Base-by-base conservation (phyloP, 345 rosid genomes). In the Eucalyptus erythrocorys region DNA sequence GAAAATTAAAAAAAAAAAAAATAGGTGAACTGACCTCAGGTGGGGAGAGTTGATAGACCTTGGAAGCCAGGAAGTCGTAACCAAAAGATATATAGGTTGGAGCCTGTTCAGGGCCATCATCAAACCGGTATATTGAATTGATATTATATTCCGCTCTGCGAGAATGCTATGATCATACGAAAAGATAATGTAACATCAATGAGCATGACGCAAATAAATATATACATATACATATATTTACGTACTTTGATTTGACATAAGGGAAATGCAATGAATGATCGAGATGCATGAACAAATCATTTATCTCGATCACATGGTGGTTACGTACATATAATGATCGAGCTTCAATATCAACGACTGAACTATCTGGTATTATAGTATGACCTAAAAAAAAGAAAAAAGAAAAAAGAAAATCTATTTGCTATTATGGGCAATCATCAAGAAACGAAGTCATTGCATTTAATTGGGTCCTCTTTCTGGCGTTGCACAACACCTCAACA, bases 11-110 rank as follows among this genome's bases (percentile, higher is more conserved):
- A 11, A 10, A 24, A 24, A 9, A 55, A 57, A 4, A 59, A 26
- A 57, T 0, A 10, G 15, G 68, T 59, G 2, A 1, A 68, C 48
- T n/a, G 37, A 92, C 95, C 94, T 92, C 92, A 6, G 91, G 66
- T 37, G 92, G 93, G 16, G 93, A 94, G 71, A 91, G 88, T 64
- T 93, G 93, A 86, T 93, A 92, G 27, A 91, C 10, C 87, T 87
- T 86, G 5, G 91, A 85, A 30, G 89, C 85, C 92, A 92, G 3
- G 87, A 85, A 87, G 10, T 91, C 79, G 32, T 90, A 90, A 4
- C 92, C 90, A 34, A 91, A 50, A 2, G 87, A 47, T 0, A 47
- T 0, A 4, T 91, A 88, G 21, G 91, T 92, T 40, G 93, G 91
- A 59, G 90, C 92, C 27, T 89, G 57, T 40, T 86, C 84, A 34